These are phyloP conservation scores for Psilocybe azurescens DNA, from an alignment of 768 basidiomycete genomes.

Conservation along the genomic window DNA sequence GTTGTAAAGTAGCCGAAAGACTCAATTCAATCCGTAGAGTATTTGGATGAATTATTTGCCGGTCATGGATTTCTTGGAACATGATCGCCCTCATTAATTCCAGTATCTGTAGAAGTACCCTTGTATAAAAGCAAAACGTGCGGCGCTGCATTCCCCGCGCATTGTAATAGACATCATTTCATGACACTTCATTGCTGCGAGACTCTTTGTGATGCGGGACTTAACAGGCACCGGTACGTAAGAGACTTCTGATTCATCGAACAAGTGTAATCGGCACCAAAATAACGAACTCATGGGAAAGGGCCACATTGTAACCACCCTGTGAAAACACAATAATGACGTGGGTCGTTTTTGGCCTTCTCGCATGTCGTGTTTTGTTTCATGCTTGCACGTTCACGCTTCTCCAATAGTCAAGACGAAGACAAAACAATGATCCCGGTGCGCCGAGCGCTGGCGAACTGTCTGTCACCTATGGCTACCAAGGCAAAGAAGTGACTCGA, in stretches of 20 bases:
- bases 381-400: not conserved
- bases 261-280: not conserved
- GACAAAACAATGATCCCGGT: not conserved
- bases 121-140: slow-evolving; percentile 10
- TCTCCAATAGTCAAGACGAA: not conserved
- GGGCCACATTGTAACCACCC: not conserved
- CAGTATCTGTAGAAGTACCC: slow-evolving; percentile 22
- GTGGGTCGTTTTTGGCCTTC: not conserved
- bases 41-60: slow-evolving; percentile 18
- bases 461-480: not conserved
- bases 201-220: not conserved
- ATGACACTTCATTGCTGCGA: not conserved
- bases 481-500: not conserved
- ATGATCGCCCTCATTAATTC: slow-evolving; percentile 9
- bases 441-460: not conserved
- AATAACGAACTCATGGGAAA: not conserved
- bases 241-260: not conserved
- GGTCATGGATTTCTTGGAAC: slow-evolving; percentile 21
- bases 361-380: not conserved
- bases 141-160: not conserved
- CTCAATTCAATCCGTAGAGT: slow-evolving; percentile 17
- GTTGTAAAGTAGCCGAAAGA: slow-evolving; percentile 14
- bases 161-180: not conserved
- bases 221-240: not conserved
- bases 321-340: not conserved